These are phyloP conservation scores for Maudiozyma pseudohumilis DNA, from an alignment of 805 yeast genomes.

Conservation along the genomic window DNA sequence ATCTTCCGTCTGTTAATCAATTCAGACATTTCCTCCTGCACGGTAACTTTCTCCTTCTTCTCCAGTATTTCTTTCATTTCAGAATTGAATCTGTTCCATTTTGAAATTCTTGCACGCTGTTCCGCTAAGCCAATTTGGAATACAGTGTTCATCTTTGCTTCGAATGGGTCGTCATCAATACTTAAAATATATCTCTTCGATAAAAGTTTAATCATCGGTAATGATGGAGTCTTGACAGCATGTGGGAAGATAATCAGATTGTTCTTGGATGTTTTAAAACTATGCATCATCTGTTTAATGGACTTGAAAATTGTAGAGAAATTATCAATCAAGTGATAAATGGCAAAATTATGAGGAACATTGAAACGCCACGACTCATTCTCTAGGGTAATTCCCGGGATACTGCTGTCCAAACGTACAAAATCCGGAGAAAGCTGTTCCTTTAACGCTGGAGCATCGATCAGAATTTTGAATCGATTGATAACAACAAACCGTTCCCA, in stretches of 20 bases:
- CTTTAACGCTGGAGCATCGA: slow-evolving; percentile 26
- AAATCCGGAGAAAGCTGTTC: slow-evolving; percentile 12
- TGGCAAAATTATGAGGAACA: slow-evolving; percentile 65
- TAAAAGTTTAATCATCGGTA: slow-evolving; percentile 50
- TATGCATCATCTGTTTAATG: slow-evolving; percentile 46
- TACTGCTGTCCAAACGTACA: slow-evolving; percentile 8
- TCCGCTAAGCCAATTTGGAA: slow-evolving; percentile 58
- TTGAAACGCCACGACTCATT: slow-evolving; percentile 39
- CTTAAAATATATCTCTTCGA: slow-evolving; percentile 50
- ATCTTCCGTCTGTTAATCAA: slow-evolving; percentile 4
- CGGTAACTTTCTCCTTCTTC: neutral
- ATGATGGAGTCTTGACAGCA: slow-evolving; percentile 30
- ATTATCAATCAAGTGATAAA: slow-evolving; percentile 74
- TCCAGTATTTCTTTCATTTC: slow-evolving; percentile 9
- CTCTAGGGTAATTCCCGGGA: slow-evolving; percentile 32
- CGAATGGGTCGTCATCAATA: slow-evolving; percentile 87
- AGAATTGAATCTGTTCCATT: slow-evolving; percentile 34
- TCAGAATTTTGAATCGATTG: slow-evolving; percentile 26
- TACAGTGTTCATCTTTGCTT: slow-evolving; percentile 54
- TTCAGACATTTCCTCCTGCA: slow-evolving; percentile 5
- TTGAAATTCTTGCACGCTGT: slow-evolving; percentile 51
- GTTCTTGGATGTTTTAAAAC: slow-evolving; percentile 35
- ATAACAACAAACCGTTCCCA: slow-evolving; percentile 43
- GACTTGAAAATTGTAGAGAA: slow-evolving; percentile 59
- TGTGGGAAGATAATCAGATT: slow-evolving; percentile 34